Evolutionary conservation across 106 monocot species (phyloP).

Genomic region (Agapanthus africanus): DNA sequence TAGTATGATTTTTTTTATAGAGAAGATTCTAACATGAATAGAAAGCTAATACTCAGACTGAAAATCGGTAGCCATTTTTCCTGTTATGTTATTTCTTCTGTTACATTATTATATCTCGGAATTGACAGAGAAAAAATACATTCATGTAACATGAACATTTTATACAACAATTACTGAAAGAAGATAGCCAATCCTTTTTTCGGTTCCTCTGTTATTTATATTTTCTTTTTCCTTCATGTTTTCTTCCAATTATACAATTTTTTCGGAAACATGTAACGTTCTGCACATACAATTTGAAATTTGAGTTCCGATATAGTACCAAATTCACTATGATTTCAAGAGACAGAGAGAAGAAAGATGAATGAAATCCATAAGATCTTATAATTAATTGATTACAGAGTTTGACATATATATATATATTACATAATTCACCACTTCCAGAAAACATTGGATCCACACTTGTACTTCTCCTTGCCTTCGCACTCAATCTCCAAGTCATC

Average conservation of each 20-base stretch:
- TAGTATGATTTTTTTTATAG: background rate
- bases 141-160: no score
- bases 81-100: no score
- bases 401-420: background rate
- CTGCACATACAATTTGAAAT: background rate
- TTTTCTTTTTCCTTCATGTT: background rate
- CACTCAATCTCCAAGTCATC: slow-evolving; percentile 90
- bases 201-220: no score
- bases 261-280: background rate
- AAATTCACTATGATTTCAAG: background rate
- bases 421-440: slow-evolving; percentile 82
- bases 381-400: background rate
- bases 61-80: background rate
- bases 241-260: background rate
- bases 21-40: slow-evolving; percentile 1
- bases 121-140: no score
- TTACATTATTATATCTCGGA: no score
- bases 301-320: background rate
- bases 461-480: slow-evolving; percentile 94
- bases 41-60: background rate
- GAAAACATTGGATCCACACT: slow-evolving; percentile 99
- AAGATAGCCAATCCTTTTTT: no score
- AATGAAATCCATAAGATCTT: slow-evolving; percentile 1
- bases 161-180: no score
- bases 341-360: background rate